Percentiles rank a stretch among this genome's conserved stretches.
Evolutionary conservation across 2,329 filamentous ascomycete genomes (phyloP).

Genomic region (Botrytis fabae): DNA sequence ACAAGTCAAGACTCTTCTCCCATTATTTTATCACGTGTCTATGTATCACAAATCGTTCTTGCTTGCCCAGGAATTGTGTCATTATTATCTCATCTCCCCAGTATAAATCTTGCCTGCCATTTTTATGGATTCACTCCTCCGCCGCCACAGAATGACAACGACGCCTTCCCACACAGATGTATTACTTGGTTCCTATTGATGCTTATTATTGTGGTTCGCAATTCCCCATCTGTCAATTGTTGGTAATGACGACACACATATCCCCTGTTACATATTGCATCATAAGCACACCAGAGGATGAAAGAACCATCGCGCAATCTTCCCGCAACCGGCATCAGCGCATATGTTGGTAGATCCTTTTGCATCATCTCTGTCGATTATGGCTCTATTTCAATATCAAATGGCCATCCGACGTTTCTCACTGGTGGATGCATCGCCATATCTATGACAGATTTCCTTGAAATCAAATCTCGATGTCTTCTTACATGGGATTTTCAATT

Average conservation of each 20-base stretch:
- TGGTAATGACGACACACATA: slow-evolving; percentile 4
- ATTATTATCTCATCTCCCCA: neutral
- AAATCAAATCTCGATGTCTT: neutral
- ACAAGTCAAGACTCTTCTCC: neutral
- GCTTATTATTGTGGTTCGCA: neutral
- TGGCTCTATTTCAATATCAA: neutral
- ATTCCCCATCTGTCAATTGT: neutral
- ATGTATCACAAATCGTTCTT: neutral
- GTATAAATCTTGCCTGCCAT: neutral
- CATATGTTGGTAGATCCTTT: neutral
- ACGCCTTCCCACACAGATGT: neutral
- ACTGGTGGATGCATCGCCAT: neutral
- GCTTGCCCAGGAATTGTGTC: neutral
- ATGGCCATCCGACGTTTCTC: neutral
- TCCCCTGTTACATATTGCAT: slow-evolving; percentile 9
- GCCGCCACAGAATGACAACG: neutral
- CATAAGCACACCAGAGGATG: neutral
- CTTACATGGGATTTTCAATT: slow-evolving; percentile 10
- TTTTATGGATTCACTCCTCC: neutral
- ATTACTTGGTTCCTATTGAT: neutral
- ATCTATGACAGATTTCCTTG: neutral
- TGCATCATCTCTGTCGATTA: neutral
- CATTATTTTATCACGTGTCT: neutral
- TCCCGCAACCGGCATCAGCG: neutral
- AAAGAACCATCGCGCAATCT: neutral